Conservation (phyloP, 2,329 filamentous ascomycete species). For the Triangularia verruculosa region DNA sequence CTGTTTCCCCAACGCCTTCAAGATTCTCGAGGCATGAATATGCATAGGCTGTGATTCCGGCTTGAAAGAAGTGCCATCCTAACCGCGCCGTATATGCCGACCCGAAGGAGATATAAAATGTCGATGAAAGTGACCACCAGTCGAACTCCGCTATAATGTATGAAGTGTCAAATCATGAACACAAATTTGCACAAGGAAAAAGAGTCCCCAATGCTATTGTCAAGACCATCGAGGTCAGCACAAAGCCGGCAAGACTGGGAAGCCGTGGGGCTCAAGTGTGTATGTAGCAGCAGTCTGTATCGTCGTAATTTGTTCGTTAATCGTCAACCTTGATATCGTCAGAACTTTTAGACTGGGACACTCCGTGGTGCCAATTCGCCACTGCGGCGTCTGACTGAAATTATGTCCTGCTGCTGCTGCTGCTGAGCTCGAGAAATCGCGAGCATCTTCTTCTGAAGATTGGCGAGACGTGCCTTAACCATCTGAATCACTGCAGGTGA, state of each 20-base stretch:
- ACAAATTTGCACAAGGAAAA: constrained; percentile 2
- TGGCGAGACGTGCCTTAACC: constrained; percentile 54
- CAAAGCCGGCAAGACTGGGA: neutral
- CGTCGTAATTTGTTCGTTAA: constrained; percentile 20
- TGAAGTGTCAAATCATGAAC: neutral
- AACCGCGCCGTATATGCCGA: neutral
- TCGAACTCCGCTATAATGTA: constrained; percentile 3
- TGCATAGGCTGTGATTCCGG: neutral
- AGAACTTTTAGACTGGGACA: constrained; percentile 35
- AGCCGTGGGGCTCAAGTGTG: constrained; percentile 6
- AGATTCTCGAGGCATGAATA: neutral
- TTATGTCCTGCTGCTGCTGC: constrained; percentile 43
- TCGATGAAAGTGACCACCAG: neutral
- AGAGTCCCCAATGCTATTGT: neutral
- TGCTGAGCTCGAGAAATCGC: constrained; percentile 59
- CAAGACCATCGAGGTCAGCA: neutral
- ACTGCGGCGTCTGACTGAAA: constrained; percentile 47
- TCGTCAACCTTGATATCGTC: constrained; percentile 8
- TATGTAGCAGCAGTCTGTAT: constrained; percentile 16
- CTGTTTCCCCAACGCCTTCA: neutral
- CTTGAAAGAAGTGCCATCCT: neutral
- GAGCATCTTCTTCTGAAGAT: constrained; percentile 59
- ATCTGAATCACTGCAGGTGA: constrained; percentile 55
- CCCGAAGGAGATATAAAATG: neutral
- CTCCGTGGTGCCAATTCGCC: constrained; percentile 56